Percentiles rank a stretch among this genome's conserved stretches.
Conservation (phyloP, 306 rosid species). For the Quercus rubra region DNA sequence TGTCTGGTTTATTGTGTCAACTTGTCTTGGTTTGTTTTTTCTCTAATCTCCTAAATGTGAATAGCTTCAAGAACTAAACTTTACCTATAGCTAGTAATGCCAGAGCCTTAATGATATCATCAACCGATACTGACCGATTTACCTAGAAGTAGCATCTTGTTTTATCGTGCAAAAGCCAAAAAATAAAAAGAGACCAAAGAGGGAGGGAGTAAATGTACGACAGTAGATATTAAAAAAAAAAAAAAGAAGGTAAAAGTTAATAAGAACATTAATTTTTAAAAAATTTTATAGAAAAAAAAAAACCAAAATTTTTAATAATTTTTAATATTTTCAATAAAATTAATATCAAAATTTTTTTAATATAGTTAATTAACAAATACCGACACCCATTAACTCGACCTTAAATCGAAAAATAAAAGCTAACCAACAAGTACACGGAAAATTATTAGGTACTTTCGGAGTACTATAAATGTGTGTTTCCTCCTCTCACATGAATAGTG, state of each 20-base stretch:
- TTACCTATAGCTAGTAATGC: not conserved
- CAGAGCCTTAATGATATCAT: not conserved
- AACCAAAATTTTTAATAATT: no score
- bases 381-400: not conserved
- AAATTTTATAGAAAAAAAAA: no score
- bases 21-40: not conserved
- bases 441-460: no score
- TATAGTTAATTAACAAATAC: no score
- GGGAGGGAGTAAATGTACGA: no score
- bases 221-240: no score
- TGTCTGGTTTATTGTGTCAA: not conserved
- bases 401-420: not conserved
- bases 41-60: not conserved
- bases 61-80: not conserved
- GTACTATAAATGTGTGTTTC: no score
- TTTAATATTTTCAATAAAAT: not conserved
- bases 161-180: no score
- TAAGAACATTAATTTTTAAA: no score
- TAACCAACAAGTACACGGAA: not conserved
- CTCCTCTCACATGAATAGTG: no score
- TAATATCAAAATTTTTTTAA: not conserved
- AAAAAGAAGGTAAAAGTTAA: no score
- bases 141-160: not conserved
- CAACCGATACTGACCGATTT: not conserved
- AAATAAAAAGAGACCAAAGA: no score